Base-by-base conservation (phyloP, 768 basidiomycete species). In the Podaxis sp. region DNA sequence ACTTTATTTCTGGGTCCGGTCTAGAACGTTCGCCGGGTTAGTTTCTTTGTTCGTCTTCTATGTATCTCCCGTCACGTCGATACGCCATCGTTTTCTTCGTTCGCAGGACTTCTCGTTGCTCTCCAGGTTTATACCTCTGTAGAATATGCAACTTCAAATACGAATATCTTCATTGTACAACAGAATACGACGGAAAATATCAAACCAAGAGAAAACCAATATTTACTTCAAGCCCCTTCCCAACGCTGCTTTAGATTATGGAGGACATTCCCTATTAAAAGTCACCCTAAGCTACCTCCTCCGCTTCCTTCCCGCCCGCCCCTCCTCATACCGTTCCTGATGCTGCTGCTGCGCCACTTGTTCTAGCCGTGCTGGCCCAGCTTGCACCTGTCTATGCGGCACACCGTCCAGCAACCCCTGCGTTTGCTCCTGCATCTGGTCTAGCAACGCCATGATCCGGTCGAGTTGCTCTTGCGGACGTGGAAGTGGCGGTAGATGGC, bases 1-100 rank as follows among this genome's bases (percentile, higher is more conserved):
- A 62, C 53, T 17, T 26, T 62, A 30, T 62, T 62, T 39, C 6
- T 62, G 30, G 61, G 52, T 24, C 61, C 61, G 5, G 46, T 19
- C 7, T 42, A 44, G 15, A 22, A 17, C 2, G 11, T 39, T 33
- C 8, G 2, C 8, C 0, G 33, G 33, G 8, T 8, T 33, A 9
- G 33, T 60, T 24, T 38, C 17, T 44, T 39, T 42, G 55, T 9
- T 40, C 26, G 13, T 17, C 44, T 17, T 46, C 19, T 36, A 33
- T 9, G 9, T 5, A 2, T 38, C 33, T 22, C 39, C 40, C 19
- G 5, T 4, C 15, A 8, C 24, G 38, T 12, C 19, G 4, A 53
- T 33, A 33, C 30, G 0, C 52, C 7, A 28, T 26, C 2, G 30
- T 53, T 17, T 33, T 13, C 33, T 33, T 33, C 8, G 33, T 33